phyloP scores from a whole-genome alignment of 2,329 filamentous ascomycete genomes.

The Aspergillus ustus region DNA sequence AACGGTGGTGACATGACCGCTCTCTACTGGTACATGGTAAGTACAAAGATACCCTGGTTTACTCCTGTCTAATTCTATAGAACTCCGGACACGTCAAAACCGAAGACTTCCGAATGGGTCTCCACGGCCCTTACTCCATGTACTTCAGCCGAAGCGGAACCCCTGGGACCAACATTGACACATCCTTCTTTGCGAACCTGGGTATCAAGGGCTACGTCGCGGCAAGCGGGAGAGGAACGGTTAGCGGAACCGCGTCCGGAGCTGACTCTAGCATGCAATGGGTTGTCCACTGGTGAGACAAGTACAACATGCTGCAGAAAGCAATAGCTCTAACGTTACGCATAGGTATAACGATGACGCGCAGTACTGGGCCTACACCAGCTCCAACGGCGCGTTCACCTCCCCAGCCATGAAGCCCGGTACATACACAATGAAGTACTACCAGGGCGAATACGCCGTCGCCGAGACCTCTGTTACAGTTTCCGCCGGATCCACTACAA shows the following conservation, averaged over 20 bases:
- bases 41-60: not conserved
- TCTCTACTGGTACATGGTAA: slow-evolving; percentile 68
- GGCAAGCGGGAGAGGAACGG: slow-evolving; percentile 60
- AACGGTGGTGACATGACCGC: slow-evolving; percentile 62
- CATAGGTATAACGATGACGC: slow-evolving; percentile 58
- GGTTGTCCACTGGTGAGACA: slow-evolving; percentile 64
- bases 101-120: slow-evolving; percentile 64
- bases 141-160: slow-evolving; percentile 63
- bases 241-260: slow-evolving; percentile 65
- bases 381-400: slow-evolving; percentile 61
- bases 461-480: slow-evolving; percentile 57
- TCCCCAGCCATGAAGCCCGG: slow-evolving; percentile 70
- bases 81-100: slow-evolving; percentile 69
- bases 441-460: slow-evolving; percentile 63
- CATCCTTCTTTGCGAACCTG: slow-evolving; percentile 64
- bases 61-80: slow-evolving; percentile 29
- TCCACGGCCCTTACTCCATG: slow-evolving; percentile 69
- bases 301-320: not conserved
- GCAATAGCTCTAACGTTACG: not conserved
- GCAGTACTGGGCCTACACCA: slow-evolving; percentile 68
- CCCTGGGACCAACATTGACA: slow-evolving; percentile 57
- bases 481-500: slow-evolving; percentile 54
- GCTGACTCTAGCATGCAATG: slow-evolving; percentile 57
- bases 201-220: slow-evolving; percentile 63
- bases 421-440: slow-evolving; percentile 70